phyloP scores from a whole-genome alignment of 2,329 filamentous ascomycete species.

The Anisogramma anomala region DNA sequence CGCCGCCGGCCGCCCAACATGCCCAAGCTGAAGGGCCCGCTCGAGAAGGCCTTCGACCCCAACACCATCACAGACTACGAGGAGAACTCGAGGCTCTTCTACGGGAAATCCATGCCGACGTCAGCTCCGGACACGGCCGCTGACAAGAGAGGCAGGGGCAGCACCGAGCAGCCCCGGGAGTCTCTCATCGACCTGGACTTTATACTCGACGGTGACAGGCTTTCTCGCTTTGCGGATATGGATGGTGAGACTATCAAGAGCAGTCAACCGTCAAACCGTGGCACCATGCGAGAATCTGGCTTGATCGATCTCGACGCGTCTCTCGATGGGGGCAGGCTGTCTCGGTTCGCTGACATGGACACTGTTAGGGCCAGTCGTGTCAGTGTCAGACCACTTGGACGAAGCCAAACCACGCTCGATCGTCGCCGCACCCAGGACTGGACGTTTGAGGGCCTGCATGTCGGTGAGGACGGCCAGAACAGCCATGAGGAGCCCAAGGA shows the following conservation, averaged over 20 bases:
- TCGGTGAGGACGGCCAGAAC: slow-evolving; percentile 2
- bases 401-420: slow-evolving; percentile 32
- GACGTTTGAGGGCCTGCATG: slow-evolving; percentile 8
- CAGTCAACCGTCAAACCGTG: not conserved
- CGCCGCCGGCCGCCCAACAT: slow-evolving; percentile 48
- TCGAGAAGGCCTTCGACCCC: slow-evolving; percentile 56
- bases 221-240: slow-evolving; percentile 49
- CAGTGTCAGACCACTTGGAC: slow-evolving; percentile 38
- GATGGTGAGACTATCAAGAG: slow-evolving; percentile 21
- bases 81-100: slow-evolving; percentile 51
- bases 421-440: slow-evolving; percentile 14
- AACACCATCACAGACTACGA: slow-evolving; percentile 54
- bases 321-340: slow-evolving; percentile 42
- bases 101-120: slow-evolving; percentile 30
- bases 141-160: not conserved
- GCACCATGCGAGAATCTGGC: slow-evolving; percentile 13
- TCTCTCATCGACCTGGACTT: slow-evolving; percentile 36
- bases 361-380: slow-evolving; percentile 41
- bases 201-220: slow-evolving; percentile 43
- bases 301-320: slow-evolving; percentile 54
- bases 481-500: not conserved
- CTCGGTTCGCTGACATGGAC: slow-evolving; percentile 48
- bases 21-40: slow-evolving; percentile 44
- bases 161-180: slow-evolving; percentile 28
- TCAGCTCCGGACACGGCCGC: slow-evolving; percentile 10